Percentiles rank a stretch among this genome's conserved stretches.
Evolutionary conservation across 768 basidiomycete species (phyloP).

Genomic region (Fistulinella prunicolor): DNA sequence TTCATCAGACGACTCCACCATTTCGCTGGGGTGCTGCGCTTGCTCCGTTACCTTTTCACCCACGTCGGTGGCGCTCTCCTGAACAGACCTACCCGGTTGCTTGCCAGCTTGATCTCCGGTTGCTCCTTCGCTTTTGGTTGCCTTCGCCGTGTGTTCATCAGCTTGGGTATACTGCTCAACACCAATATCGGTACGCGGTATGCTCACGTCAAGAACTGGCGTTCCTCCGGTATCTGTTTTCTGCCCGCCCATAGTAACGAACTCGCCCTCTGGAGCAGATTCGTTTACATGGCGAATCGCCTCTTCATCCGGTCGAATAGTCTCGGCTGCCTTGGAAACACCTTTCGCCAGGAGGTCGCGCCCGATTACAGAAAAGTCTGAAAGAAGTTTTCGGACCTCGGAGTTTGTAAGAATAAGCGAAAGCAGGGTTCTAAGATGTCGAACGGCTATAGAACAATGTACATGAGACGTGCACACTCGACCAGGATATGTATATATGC

Average conservation of each 20-base stretch:
- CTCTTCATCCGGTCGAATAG: conserved; percentile 64
- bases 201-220: conserved; percentile 44
- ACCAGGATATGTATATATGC: conserved; percentile 8
- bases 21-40: conserved; percentile 1
- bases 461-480: conserved; percentile 6
- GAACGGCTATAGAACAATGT: conserved; percentile 52
- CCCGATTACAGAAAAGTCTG: conserved; percentile 73
- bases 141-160: conserved; percentile 36
- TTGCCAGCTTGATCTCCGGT: conserved; percentile 25
- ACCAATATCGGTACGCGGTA: conserved; percentile 43
- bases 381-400: conserved; percentile 84
- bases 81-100: conserved; percentile 11
- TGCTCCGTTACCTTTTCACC: conserved; percentile 12
- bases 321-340: conserved; percentile 66
- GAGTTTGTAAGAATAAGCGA: conserved; percentile 89
- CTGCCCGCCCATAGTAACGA: conserved; percentile 46
- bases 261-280: conserved; percentile 64
- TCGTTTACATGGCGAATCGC: conserved; percentile 64
- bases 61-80: conserved; percentile 2
- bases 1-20: conserved; percentile 2
- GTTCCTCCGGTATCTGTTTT: conserved; percentile 44
- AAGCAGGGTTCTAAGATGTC: conserved; percentile 85
- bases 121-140: conserved; percentile 34
- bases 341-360: conserved; percentile 80
- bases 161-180: conserved; percentile 52